Evolutionary conservation across 2,329 filamentous ascomycete genomes (phyloP), one percentile per base, ranked within the genome.

Genomic region (Sporothrix globosa): DNA sequence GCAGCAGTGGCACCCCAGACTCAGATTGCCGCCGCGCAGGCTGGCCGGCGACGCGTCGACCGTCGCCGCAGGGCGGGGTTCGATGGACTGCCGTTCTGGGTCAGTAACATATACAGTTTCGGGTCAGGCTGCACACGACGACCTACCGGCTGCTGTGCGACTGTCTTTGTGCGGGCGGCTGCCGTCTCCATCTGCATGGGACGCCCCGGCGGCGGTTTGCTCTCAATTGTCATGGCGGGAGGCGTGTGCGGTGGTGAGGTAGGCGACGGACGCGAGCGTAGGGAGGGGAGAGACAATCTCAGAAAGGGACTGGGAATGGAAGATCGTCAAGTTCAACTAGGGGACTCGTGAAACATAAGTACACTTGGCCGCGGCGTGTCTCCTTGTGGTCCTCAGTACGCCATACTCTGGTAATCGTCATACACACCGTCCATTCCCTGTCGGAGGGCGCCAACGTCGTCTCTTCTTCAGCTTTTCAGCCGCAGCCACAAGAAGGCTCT

Each of bases 1-100:
- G 63, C 75, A 76, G 73, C 74, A 75, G 44, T 68, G 71, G 73
- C 71, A 76, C 9, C 75, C 74, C 27, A 75, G 34, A 30, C 72
- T 72, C 58, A 75, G 60, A 68, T 72, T 41, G 63, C 75, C 75
- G 66, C 75, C 75, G 69, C 75, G 75, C 48, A 76, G 48, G 4
- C 50, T 39, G 19, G 70, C 46, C 72, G 46, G 50, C 27, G 48
- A 50, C 30, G 72, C 69, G 27, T 73, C 72, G 34, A 65, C 2
- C 1, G 63, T 17, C 46, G 66, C 34, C 13, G 71, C 52, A 11
- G 73, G 74, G 4, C 58, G 65, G 0, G 74, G 73, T 52, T 75
- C 73, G n/a, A 50, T 13, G 11, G 58, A 3, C 58, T 44, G 39
- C 19, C 7, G 54, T 7, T 7, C 3, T 2, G 41, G 19, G 19